These are phyloP conservation scores for Phytophthora cactorum DNA, from an alignment of 352 stramenopile species.

Conservation along the genomic window DNA sequence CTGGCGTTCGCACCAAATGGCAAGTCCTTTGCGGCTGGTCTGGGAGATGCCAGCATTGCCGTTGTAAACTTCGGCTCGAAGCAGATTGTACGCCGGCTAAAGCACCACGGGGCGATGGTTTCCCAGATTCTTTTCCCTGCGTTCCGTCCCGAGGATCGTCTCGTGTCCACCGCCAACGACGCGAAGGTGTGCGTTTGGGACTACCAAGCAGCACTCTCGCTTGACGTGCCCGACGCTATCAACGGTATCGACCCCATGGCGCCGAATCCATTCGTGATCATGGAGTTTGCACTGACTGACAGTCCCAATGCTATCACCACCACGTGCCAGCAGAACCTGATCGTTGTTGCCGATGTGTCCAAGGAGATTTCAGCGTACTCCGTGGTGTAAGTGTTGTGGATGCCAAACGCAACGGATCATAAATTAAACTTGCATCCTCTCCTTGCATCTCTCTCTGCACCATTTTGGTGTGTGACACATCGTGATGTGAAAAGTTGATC, in stretches of 20 bases:
- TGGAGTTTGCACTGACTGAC: conserved; percentile 46
- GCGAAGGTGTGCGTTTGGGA: conserved; percentile 72
- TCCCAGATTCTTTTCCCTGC: conserved; percentile 71
- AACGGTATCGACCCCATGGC: conserved; percentile 20
- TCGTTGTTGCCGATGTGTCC: conserved; percentile 58
- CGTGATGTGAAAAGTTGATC: not conserved
- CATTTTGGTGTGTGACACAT: not conserved
- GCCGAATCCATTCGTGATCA: conserved; percentile 50
- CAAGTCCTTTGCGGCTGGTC: conserved; percentile 65
- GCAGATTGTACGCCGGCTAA: conserved; percentile 56
- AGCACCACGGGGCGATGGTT: conserved; percentile 58
- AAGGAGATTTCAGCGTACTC: conserved; percentile 59
- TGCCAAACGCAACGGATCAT: not conserved
- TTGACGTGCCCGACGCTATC: conserved; percentile 15
- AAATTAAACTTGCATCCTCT: conserved; percentile 6
- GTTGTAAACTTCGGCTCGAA: conserved; percentile 69
- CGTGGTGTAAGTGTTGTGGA: conserved; percentile 38
- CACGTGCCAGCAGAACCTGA: conserved; percentile 53
- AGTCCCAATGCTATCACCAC: conserved; percentile 69
- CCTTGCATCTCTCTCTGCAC: not conserved
- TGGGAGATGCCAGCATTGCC: conserved; percentile 69
- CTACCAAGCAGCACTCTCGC: conserved; percentile 45
- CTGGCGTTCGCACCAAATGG: conserved; percentile 70
- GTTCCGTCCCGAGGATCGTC: conserved; percentile 54
- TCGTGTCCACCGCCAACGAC: conserved; percentile 75